Conservation (phyloP, 1,284 basidiomycete species). For the Veloboletus limbatus region DNA sequence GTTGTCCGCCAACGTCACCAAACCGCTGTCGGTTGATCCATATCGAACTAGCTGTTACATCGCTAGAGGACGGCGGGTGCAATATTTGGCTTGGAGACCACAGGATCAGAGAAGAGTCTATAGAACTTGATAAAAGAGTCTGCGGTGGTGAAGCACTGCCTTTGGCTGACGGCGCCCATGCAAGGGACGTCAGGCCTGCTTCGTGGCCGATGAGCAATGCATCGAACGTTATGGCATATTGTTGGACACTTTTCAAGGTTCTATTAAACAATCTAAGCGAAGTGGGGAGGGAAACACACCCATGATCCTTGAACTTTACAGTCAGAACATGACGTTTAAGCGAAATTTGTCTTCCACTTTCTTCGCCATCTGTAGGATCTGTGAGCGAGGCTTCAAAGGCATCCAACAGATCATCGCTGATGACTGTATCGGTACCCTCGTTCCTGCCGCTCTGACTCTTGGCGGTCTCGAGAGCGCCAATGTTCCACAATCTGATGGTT, state of each 20-base stretch:
- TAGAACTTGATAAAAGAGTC: slow-evolving; percentile 81
- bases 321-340: slow-evolving; percentile 77
- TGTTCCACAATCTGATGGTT: slow-evolving; percentile 88
- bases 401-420: slow-evolving; percentile 76
- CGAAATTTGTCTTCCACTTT: slow-evolving; percentile 80
- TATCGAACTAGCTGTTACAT: slow-evolving; percentile 51
- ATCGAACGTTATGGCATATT: slow-evolving; percentile 82
- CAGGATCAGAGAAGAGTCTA: slow-evolving; percentile 89
- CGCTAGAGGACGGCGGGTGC: slow-evolving; percentile 34
- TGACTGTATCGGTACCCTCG: slow-evolving; percentile 34
- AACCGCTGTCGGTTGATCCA: slow-evolving; percentile 91
- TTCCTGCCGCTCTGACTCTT: slow-evolving; percentile 11
- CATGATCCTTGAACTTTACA: slow-evolving; percentile 50
- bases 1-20: slow-evolving; percentile 86
- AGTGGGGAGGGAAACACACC: slow-evolving; percentile 35
- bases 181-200: slow-evolving; percentile 81
- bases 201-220: slow-evolving; percentile 92
- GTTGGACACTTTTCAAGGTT: slow-evolving; percentile 43
- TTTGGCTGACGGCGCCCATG: slow-evolving; percentile 60
- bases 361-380: slow-evolving; percentile 59
- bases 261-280: slow-evolving; percentile 1
- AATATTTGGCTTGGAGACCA: slow-evolving; percentile 76
- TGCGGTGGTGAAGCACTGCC: slow-evolving; percentile 31
- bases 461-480: slow-evolving; percentile 42
- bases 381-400: slow-evolving; percentile 81